Percentiles rank a stretch among this genome's conserved stretches.
phyloP scores from a whole-genome alignment of 768 basidiomycete genomes.

The Russula dissimulans region DNA sequence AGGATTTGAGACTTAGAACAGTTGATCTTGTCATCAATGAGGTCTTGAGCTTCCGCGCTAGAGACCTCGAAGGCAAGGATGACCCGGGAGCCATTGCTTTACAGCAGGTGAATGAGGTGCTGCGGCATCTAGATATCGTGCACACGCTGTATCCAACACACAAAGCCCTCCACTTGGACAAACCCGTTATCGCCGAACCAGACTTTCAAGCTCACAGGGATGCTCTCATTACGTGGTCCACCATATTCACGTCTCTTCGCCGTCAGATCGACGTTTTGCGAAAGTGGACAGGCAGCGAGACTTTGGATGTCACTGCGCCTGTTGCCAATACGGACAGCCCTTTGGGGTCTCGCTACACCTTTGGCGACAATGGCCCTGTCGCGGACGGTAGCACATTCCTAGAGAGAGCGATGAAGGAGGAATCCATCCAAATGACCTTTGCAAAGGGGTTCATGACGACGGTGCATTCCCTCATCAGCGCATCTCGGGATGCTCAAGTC shows the following conservation, averaged over 20 bases:
- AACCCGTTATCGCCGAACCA: slow-evolving; percentile 53
- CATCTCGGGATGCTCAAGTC: slow-evolving; percentile 81
- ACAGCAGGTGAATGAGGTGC: slow-evolving; percentile 51
- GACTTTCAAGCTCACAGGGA: slow-evolving; percentile 78
- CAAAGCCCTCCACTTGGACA: slow-evolving; percentile 71
- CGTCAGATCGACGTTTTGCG: slow-evolving; percentile 73
- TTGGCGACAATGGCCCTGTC: slow-evolving; percentile 34
- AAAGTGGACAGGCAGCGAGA: slow-evolving; percentile 91
- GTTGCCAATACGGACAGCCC: slow-evolving; percentile 55
- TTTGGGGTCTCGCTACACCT: slow-evolving; percentile 23
- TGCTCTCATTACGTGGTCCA: slow-evolving; percentile 86
- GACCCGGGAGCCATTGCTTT: slow-evolving; percentile 39
- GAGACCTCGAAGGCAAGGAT: slow-evolving; percentile 30
- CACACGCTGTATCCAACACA: slow-evolving; percentile 82
- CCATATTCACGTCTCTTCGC: slow-evolving; percentile 77
- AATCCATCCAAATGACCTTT: slow-evolving; percentile 90
- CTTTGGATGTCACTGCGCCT: slow-evolving; percentile 79
- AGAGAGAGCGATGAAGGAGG: slow-evolving; percentile 90
- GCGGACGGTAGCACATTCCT: slow-evolving; percentile 79
- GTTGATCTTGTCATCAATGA: slow-evolving; percentile 84
- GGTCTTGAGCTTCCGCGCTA: slow-evolving; percentile 64
- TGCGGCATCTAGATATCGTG: slow-evolving; percentile 70
- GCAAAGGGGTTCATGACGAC: slow-evolving; percentile 83
- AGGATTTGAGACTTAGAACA: slow-evolving; percentile 71
- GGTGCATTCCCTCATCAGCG: slow-evolving; percentile 77